A percentile compares a stretch with the other conserved stretches of the same genome.
Evolutionary conservation across 768 basidiomycete species (phyloP).

Genomic region (Leucosporidium creatinivorum): DNA sequence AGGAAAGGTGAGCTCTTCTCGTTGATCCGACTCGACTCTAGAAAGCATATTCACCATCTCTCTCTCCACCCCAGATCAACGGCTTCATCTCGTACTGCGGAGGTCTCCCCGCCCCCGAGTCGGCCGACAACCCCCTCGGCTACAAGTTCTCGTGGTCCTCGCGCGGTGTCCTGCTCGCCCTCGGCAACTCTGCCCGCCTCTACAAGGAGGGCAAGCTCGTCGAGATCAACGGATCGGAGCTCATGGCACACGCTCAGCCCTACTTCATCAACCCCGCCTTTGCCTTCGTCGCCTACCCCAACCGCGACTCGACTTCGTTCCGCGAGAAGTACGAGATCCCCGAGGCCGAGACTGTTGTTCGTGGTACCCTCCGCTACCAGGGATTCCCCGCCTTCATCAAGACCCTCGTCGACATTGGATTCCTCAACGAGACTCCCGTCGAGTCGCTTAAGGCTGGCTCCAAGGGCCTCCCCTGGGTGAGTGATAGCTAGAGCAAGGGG

Average conservation of each 20-base stretch:
- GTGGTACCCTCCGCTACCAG: conserved; percentile 89
- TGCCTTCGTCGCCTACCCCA: conserved; percentile 94
- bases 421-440: conserved; percentile 68
- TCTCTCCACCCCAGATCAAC: conserved; percentile 56
- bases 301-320: conserved; percentile 87
- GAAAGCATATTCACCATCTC: background rate
- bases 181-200: conserved; percentile 82
- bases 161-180: conserved; percentile 86
- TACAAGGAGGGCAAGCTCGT: conserved; percentile 55
- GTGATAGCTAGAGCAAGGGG: background rate
- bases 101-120: conserved; percentile 86
- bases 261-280: conserved; percentile 94
- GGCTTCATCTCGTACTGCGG: conserved; percentile 92
- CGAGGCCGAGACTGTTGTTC: conserved; percentile 83
- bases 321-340: conserved; percentile 84
- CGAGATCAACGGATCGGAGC: conserved; percentile 64
- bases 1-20: conserved; percentile 60
- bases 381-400: conserved; percentile 94
- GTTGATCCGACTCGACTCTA: conserved; percentile 16
- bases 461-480: conserved; percentile 64
- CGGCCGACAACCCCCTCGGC: conserved; percentile 87
- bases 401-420: conserved; percentile 77
- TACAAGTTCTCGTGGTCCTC: conserved; percentile 99
- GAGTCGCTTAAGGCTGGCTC: conserved; percentile 58
- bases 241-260: conserved; percentile 84